Conservation (phyloP, 371 early-diverging fungal genomes). For the Mucor racemosus region DNA sequence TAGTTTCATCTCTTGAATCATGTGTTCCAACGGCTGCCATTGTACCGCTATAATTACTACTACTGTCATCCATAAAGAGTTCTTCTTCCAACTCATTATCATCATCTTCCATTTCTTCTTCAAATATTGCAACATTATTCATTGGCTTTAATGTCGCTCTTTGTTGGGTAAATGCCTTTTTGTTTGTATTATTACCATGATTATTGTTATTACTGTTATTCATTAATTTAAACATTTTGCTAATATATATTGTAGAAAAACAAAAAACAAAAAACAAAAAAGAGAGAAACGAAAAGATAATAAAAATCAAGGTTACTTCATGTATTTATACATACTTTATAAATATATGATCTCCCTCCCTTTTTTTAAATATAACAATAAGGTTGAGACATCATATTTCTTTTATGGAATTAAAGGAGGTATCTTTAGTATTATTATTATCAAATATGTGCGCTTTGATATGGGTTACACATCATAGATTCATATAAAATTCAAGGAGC, state of each 20-base stretch:
- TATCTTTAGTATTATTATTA: not conserved
- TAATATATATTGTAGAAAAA: not conserved
- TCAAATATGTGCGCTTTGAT: constrained; percentile 7
- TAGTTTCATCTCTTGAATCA: constrained; percentile 27
- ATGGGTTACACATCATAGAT: constrained; percentile 1
- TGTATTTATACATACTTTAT: not conserved
- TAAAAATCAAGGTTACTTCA: not conserved
- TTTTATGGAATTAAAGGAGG: constrained; percentile 1
- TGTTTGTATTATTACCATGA: not conserved
- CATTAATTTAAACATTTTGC: constrained; percentile 17
- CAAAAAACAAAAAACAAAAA: constrained; percentile 4
- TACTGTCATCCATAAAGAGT: not conserved
- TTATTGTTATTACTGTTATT: not conserved
- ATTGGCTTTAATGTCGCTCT: constrained; percentile 20
- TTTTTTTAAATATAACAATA: constrained; percentile 2
- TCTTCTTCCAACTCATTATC: constrained; percentile 5
- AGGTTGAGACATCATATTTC: not conserved
- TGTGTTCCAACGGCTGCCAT: not conserved
- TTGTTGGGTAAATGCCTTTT: constrained; percentile 17
- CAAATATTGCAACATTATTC: not conserved
- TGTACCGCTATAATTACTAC: constrained; percentile 1
- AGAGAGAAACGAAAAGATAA: not conserved
- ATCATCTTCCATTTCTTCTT: constrained; percentile 15
- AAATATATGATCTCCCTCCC: not conserved
- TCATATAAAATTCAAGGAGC: constrained; percentile 7